Percentiles rank a stretch among this genome's conserved stretches.
Evolutionary conservation across 2,329 filamentous ascomycete genomes (phyloP).

Genomic region (Didymella glomerata): DNA sequence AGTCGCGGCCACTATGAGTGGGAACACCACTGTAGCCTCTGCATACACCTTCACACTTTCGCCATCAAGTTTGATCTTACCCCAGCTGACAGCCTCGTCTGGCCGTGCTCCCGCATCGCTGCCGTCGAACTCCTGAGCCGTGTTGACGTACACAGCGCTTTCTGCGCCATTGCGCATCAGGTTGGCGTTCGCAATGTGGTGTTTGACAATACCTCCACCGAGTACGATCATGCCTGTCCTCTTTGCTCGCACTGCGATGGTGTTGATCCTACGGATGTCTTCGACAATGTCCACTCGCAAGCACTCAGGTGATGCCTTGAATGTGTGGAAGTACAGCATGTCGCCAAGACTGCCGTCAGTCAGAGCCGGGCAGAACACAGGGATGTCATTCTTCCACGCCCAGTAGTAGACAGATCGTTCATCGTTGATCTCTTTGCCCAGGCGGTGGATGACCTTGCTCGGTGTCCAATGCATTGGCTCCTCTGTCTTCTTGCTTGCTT

Average conservation of each 20-base stretch:
- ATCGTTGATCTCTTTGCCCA: conserved; percentile 94
- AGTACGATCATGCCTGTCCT: conserved; percentile 94
- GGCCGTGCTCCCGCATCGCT: conserved; percentile 94
- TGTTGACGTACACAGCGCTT: conserved; percentile 97
- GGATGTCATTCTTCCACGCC: conserved; percentile 96
- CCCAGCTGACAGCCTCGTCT: conserved; percentile 98
- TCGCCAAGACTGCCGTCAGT: conserved; percentile 96
- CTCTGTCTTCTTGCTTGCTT: conserved; percentile 72
- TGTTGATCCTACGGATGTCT: conserved; percentile 93
- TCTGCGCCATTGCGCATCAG: conserved; percentile 98
- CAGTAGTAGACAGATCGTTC: conserved; percentile 94
- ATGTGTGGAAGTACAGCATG: conserved; percentile 99
- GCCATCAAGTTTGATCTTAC: conserved; percentile 91
- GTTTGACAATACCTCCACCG: conserved; percentile 94
- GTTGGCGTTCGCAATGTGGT: conserved; percentile 97
- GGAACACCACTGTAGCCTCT: conserved; percentile 73
- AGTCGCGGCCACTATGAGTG: conserved; percentile 71
- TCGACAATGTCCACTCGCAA: conserved; percentile 90
- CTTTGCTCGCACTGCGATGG: conserved; percentile 85
- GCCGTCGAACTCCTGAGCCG: conserved; percentile 95
- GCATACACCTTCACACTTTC: conserved; percentile 86
- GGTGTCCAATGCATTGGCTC: conserved; percentile 89
- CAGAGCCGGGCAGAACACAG: conserved; percentile 94
- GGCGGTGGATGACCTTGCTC: conserved; percentile 85
- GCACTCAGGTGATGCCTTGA: conserved; percentile 82